Conservation (phyloP, 306 rosid species). For the Rubus parviflorus region DNA sequence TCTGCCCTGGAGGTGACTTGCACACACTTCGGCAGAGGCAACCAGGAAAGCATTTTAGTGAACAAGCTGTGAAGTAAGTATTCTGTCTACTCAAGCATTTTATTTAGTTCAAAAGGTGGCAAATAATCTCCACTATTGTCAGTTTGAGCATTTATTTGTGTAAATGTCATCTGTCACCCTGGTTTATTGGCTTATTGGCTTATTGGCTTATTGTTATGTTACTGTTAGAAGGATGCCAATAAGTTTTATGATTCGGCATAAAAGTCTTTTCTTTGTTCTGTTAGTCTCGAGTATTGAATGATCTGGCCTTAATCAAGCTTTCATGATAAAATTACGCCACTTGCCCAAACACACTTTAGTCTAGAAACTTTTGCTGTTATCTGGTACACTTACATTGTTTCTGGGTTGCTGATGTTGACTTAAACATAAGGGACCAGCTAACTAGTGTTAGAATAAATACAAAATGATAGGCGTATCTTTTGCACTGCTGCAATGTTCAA, state of each 20-base stretch:
- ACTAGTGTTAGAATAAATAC: not conserved
- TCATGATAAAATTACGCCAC: not conserved
- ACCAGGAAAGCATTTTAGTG: constrained; percentile 52
- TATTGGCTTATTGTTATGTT: constrained; percentile 1
- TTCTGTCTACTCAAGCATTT: not conserved
- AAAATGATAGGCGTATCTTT: not conserved
- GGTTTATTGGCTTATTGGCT: not conserved
- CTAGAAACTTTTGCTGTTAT: not conserved
- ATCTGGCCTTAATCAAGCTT: not conserved
- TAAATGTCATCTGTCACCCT: not conserved
- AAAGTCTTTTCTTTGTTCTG: not conserved
- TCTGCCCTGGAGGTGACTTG: constrained; percentile 62
- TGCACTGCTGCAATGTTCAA: not conserved
- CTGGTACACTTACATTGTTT: not conserved
- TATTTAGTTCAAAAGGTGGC: not conserved
- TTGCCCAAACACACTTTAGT: not conserved
- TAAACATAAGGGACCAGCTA: not conserved
- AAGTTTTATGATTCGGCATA: not conserved
- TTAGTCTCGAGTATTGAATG: constrained; percentile 1
- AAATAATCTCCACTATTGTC: not conserved
- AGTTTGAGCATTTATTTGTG: not conserved
- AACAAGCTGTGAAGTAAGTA: constrained; percentile 58
- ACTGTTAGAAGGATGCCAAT: not conserved
- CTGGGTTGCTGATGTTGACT: not conserved
- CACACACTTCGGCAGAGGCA: constrained; percentile 62